phyloP scores from a whole-genome alignment of 352 stramenopile species.

The Globisporangium lucens region DNA sequence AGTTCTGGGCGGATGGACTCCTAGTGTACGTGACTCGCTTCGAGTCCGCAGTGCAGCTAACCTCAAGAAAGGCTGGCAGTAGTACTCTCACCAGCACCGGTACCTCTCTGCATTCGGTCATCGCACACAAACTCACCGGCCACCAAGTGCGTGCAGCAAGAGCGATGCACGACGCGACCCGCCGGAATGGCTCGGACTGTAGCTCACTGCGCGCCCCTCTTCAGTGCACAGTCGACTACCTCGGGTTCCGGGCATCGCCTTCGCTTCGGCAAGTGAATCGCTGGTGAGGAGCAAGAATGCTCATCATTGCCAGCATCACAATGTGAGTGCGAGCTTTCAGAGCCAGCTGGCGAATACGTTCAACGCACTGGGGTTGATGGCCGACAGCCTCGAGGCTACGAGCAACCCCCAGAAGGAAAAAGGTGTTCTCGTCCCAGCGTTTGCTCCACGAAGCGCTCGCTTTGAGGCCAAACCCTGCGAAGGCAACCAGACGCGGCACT shows the following conservation, averaged over 20 bases:
- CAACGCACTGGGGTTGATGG: conserved; percentile 31
- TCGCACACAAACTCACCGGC: conserved; percentile 33
- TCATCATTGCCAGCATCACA: not conserved
- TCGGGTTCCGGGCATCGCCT: conserved; percentile 52
- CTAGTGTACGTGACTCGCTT: conserved; percentile 32
- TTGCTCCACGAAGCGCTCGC: not conserved
- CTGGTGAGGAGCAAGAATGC: not conserved
- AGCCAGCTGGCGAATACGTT: conserved; percentile 25
- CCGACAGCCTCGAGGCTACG: conserved; percentile 22
- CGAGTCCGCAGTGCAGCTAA: not conserved
- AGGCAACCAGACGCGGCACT: not conserved
- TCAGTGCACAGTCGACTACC: conserved; percentile 58
- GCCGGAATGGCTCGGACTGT: not conserved
- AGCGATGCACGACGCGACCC: conserved; percentile 29
- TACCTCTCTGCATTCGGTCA: conserved; percentile 3
- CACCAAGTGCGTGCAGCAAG: conserved; percentile 51
- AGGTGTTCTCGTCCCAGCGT: not conserved
- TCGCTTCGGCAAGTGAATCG: conserved; percentile 24
- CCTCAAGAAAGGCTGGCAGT: not conserved
- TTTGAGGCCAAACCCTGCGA: conserved; percentile 11
- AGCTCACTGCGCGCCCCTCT: conserved; percentile 33
- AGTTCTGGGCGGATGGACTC: conserved; percentile 33
- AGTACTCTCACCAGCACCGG: conserved; percentile 14
- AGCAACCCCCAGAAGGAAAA: not conserved
- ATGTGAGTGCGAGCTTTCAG: not conserved